Base-by-base conservation (phyloP, 345 rosid species). In the Gossypium mustelinum region DNA sequence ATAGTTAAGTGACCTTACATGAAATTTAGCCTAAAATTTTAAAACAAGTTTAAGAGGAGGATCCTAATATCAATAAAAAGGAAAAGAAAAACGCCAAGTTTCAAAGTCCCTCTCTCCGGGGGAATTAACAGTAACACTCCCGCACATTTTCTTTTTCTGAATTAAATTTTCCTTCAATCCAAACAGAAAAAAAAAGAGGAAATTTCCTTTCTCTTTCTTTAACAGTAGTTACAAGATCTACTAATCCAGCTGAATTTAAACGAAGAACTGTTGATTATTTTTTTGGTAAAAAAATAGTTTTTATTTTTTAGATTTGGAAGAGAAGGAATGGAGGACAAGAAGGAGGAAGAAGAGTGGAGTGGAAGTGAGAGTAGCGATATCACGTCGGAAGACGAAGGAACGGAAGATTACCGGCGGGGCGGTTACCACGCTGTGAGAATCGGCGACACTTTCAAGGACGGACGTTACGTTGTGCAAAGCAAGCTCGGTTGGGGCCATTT, bases 401-500 rank as follows among this genome's bases (percentile, higher is more conserved):
- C 87, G 14, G 88, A 90, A 62, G 92, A 90, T 69, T 90, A 90
- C 79, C 78, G 91, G 55, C 85, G 91, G 17, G 95, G 95, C 0
- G 90, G 95, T 10, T 90, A 90, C 80, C 95, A 90, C 73, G 87
- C 91, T 2, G 91, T 90, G 18, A 76, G 89, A 68, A 77, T 90
- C 68, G 88, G 91, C 22, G 95, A 90, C 66, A 13, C 85, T 24
- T 90, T 90, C 81, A 88, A 81, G 79, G 84, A 84, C 82, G 92
- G 87, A 1, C 87, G 88, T 11, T 90, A 88, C 51, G 86, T 86
- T 2, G 89, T 90, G 25, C 92, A 87, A 81, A 77, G 85, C 59
- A 88, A 90, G 83, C 92, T 90, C 50, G 94, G 92, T 9, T 90
- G 94, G 94, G 94, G 94, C 54, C 90, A 90, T 83, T 90, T 90